Base-by-base conservation (phyloP, 2,329 filamentous ascomycete genomes). In the Coniochaeta sp. region DNA sequence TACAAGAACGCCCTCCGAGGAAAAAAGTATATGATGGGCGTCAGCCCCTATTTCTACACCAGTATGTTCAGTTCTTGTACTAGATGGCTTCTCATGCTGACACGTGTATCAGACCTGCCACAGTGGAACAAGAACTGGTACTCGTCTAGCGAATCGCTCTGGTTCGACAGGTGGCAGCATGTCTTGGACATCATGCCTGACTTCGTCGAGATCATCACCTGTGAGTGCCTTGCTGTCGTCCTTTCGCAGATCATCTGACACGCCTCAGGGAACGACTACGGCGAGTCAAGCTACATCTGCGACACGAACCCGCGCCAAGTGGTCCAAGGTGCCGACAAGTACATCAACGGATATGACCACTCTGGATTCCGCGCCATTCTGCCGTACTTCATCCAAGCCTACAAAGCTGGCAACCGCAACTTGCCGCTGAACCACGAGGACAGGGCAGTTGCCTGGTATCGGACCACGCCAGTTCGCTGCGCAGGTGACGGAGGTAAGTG, bases 251-350 rank as follows among this genome's bases (percentile, higher is more conserved):
- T 26, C 7, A 34, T 22, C 24, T 8, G 47, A 63, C 28, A 66
- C 47, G 12, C 11, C 12, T 40, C 57, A 74, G 73, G 74, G 82
- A 85, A 85, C 64, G 83, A 86, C 66, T 86, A 77, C 62, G 83
- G 83, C 36, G 83, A 86, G 67, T 80, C 81, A 1, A 81, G 83
- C 68, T 85, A 86, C 67, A 81, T 84, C 63, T 78, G 78, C 24
- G 80, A 79, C 4, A 73, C 81, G 34, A 71, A 74, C 50, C 65
- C 74, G 4, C 67, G 70, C 6, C 76, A 77, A 44, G 74, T 81
- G 9, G 77, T 78, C 1, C 65, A 72, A 2, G 81, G 80, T 3
- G 79, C 81, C 3, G 74, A 75, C n/a, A 67, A 67, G 12, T 83
- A 83, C 61, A 75, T 77, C 58, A 61, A 73, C n/a, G 73, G 75